phyloP scores from a whole-genome alignment of 208 protist genomes.

The Trypanosoma caninum region DNA sequence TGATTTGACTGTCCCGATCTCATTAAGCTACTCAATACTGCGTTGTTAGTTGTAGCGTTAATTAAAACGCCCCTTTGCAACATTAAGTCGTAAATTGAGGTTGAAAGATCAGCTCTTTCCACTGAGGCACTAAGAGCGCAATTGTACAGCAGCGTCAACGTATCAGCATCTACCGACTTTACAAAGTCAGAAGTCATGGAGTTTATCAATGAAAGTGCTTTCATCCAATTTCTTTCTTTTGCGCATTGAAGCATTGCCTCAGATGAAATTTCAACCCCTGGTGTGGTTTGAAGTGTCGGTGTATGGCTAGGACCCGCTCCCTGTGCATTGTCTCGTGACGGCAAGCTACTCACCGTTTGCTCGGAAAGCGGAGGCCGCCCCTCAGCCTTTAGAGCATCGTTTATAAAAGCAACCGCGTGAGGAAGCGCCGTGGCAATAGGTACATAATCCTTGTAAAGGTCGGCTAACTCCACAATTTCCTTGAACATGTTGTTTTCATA shows the following conservation, averaged over 20 bases:
- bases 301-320: background rate
- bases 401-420: conserved; percentile 65
- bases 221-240: conserved; percentile 74
- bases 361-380: conserved; percentile 45
- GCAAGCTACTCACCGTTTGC: conserved; percentile 25
- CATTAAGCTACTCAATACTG: conserved; percentile 68
- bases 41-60: conserved; percentile 83
- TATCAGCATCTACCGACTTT: conserved; percentile 29
- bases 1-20: conserved; percentile 50
- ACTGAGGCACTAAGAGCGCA: conserved; percentile 78
- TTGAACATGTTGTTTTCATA: conserved; percentile 54
- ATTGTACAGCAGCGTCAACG: conserved; percentile 86
- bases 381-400: conserved; percentile 57
- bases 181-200: conserved; percentile 17
- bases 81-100: conserved; percentile 51
- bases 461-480: conserved; percentile 66
- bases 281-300: background rate
- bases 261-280: conserved; percentile 31
- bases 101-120: conserved; percentile 49
- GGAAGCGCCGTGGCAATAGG: conserved; percentile 41
- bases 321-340: background rate
- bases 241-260: conserved; percentile 79
- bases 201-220: conserved; percentile 48
- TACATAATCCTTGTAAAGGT: conserved; percentile 36
- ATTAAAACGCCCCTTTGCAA: conserved; percentile 29